Evolutionary conservation across 768 basidiomycete species (phyloP), one percentile per base, ranked within the genome.

Genomic region (Mycena crocata): DNA sequence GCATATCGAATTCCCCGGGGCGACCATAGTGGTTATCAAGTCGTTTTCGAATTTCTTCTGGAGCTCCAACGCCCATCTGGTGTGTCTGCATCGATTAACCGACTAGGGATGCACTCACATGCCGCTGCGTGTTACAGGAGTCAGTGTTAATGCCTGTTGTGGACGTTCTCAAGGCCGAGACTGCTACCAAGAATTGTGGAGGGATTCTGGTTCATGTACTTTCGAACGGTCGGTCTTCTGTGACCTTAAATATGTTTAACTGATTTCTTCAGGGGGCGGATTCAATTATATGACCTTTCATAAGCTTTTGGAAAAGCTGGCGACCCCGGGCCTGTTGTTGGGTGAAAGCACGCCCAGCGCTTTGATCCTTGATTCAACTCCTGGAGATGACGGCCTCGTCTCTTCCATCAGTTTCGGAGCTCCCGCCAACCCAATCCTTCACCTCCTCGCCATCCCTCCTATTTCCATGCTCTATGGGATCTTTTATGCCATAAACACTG

Each of bases 231-330:
- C 10, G 13, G 55, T 28, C 40, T 30, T 34, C 32, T 34, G n/a
- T n/a, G n/a, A n/a, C n/a, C n/a, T n/a, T n/a, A n/a, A n/a, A n/a
- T n/a, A n/a, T n/a, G n/a, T n/a, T n/a, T 45, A 23, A 50, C 28
- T 31, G 19, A 31, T 31, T 17, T n/a, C 32, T 13, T 31, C 15
- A 57, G 56, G 55, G 8, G 56, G 56, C 23, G 56, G 56, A 13
- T 57, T 57, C 56, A 40, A 57, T 42, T 57, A 57, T 30, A 57
- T 57, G 56, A 55, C 52, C n/a, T 40, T 55, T n/a, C 52, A 37
- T 23, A 35, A n/a, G 23, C n/a, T 55, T 10, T 35, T 55, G 21
- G 35, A 55, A 24, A 55, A 35, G 31, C n/a, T 55, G 14, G 35
- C 52, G 24, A 37, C 21, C 17, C 34, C 35, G 10, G 34, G 35